A percentile compares a stretch with the other conserved stretches of the same genome.
Conservation (phyloP, 2,329 filamentous ascomycete genomes). For the Beauveria varroae region DNA sequence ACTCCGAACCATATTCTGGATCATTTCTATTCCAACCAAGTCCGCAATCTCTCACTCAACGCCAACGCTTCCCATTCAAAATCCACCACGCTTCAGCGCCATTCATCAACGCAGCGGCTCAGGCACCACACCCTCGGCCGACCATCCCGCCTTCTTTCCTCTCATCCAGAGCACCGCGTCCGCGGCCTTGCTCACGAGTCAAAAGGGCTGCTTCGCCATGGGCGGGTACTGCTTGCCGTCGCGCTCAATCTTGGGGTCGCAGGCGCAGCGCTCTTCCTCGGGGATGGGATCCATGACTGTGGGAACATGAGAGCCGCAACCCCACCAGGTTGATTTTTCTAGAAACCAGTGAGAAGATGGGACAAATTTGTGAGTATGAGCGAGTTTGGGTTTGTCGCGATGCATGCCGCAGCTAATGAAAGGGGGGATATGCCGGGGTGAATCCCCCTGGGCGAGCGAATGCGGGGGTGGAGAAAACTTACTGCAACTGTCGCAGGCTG, state of each 20-base stretch:
- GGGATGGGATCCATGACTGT: slow-evolving; percentile 55
- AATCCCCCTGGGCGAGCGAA: too few relatives aligned
- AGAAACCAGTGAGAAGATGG: not conserved
- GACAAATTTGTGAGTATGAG: not conserved
- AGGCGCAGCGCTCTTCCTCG: slow-evolving; percentile 54
- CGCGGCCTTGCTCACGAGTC: slow-evolving; percentile 27
- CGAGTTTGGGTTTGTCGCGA: not conserved
- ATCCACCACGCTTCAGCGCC: not conserved
- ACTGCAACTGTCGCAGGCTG: slow-evolving; percentile 56
- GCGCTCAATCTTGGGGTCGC: slow-evolving; percentile 53
- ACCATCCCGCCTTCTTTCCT: slow-evolving; percentile 23
- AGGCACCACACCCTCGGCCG: slow-evolving; percentile 23
- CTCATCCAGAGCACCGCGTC: slow-evolving; percentile 21
- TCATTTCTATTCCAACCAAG: not conserved
- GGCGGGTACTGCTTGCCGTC: slow-evolving; percentile 58
- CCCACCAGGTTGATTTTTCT: slow-evolving; percentile 58
- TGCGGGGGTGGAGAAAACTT: slow-evolving; percentile 25
- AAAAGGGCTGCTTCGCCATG: slow-evolving; percentile 41
- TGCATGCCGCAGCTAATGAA: not conserved
- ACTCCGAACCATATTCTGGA: not conserved
- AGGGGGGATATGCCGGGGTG: not conserved
- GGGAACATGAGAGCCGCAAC: slow-evolving; percentile 55
- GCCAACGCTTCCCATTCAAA: not conserved
- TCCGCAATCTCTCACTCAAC: not conserved
- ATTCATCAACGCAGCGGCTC: slow-evolving; percentile 17